phyloP scores from a whole-genome alignment of 202 grass and related monocot genomes.

The Saccharum hybrid region DNA sequence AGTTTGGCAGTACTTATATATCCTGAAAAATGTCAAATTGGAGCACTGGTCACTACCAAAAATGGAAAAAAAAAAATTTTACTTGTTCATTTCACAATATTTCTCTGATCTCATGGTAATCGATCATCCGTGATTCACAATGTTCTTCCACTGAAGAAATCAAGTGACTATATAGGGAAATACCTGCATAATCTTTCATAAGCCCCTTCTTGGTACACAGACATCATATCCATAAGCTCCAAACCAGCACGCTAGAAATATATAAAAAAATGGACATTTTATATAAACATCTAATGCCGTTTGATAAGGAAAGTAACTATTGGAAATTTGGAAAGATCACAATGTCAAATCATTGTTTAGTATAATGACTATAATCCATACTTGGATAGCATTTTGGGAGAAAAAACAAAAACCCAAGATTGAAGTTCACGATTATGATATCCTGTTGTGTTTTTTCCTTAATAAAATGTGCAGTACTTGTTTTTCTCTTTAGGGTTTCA shows the following conservation, averaged over 20 bases:
- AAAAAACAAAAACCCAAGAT: conserved; percentile 14
- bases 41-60: conserved; percentile 13
- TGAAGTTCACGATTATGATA: not conserved
- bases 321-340: not conserved
- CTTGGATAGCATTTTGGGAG: not conserved
- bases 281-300: not conserved
- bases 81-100: not conserved
- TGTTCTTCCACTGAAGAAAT: not conserved
- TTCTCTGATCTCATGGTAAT: not conserved
- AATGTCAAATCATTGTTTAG: conserved; percentile 22
- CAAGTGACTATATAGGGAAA: conserved; percentile 28
- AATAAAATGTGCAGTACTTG: not conserved
- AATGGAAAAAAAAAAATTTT: not conserved
- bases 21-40: conserved; percentile 13
- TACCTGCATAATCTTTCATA: conserved; percentile 98
- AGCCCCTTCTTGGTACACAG: conserved; percentile 99
- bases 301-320: conserved; percentile 7
- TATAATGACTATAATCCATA: not conserved
- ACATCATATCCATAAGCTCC: conserved; percentile 99
- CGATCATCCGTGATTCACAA: not conserved
- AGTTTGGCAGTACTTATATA: not conserved
- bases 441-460: not conserved
- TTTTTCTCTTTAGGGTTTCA: conserved; percentile 6
- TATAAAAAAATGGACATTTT: conserved; percentile 31
- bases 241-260: conserved; percentile 89